These are phyloP conservation scores for Aspergillus felis DNA, from an alignment of 2,329 filamentous ascomycete genomes.

Conservation along the genomic window DNA sequence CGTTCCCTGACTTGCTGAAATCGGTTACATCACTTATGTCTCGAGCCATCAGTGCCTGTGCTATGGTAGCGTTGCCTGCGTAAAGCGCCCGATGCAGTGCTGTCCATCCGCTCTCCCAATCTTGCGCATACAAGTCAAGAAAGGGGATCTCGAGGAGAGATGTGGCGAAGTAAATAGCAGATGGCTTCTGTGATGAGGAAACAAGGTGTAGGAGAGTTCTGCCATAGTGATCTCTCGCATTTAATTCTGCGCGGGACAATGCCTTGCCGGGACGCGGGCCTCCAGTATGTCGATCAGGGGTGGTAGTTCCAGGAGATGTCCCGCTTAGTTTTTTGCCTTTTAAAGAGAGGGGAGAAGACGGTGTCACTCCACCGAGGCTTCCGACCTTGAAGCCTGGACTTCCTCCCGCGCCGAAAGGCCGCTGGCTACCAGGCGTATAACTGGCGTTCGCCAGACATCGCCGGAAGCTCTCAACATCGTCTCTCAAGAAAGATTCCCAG, in stretches of 20 bases:
- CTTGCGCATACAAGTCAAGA: slow-evolving; percentile 81
- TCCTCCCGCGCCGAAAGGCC: slow-evolving; percentile 24
- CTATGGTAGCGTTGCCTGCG: slow-evolving; percentile 81
- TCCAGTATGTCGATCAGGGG: slow-evolving; percentile 34
- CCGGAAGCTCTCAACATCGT: slow-evolving; percentile 94
- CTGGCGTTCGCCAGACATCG: slow-evolving; percentile 74
- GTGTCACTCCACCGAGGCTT: slow-evolving; percentile 26
- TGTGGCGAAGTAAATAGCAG: slow-evolving; percentile 69
- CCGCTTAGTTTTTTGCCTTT: slow-evolving; percentile 45
- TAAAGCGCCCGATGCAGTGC: slow-evolving; percentile 88
- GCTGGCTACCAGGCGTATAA: slow-evolving; percentile 41
- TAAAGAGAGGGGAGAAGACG: slow-evolving; percentile 37
- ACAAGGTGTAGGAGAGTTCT: slow-evolving; percentile 81
- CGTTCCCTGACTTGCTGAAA: slow-evolving; percentile 54
- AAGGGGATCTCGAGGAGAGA: slow-evolving; percentile 77
- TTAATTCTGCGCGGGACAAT: slow-evolving; percentile 66
- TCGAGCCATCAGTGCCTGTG: slow-evolving; percentile 73
- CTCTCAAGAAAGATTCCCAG: slow-evolving; percentile 95
- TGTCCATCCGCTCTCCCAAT: slow-evolving; percentile 93
- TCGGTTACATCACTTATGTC: slow-evolving; percentile 66
- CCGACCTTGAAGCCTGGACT: slow-evolving; percentile 23
- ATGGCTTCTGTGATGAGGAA: slow-evolving; percentile 68
- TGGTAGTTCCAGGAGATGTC: slow-evolving; percentile 46
- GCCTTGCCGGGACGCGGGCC: slow-evolving; percentile 21
- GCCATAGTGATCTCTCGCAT: slow-evolving; percentile 76